phyloP scores from a whole-genome alignment of 2,329 filamentous ascomycete species.

The Fusarium pseudocircinatum region DNA sequence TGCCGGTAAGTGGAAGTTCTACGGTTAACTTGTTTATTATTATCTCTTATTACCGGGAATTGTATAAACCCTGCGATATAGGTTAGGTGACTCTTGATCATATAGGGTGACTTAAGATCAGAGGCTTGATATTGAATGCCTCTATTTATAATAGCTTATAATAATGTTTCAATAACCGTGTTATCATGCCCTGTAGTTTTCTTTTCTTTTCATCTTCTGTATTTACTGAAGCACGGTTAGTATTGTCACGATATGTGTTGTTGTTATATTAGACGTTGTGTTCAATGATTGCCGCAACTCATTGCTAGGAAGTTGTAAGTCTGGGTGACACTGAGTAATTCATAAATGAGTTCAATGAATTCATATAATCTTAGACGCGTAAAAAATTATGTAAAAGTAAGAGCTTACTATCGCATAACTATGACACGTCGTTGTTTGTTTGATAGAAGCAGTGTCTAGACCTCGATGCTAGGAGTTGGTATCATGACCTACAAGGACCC shows the following conservation, averaged over 20 bases:
- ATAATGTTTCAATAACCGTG: not conserved
- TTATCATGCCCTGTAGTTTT: not conserved
- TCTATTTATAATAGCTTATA: not conserved
- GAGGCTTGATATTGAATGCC: not conserved
- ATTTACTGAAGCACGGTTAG: not conserved
- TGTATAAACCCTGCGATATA: not conserved
- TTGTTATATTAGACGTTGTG: not conserved
- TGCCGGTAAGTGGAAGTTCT: not conserved
- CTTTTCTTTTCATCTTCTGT: not conserved
- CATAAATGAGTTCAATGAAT: not conserved
- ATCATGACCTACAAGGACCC: not conserved
- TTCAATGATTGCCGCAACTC: too few relatives aligned
- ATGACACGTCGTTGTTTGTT: too few relatives aligned
- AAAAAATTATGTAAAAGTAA: too few relatives aligned
- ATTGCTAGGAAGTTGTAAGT: too few relatives aligned
- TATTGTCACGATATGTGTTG: too few relatives aligned
- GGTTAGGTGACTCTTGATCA: not conserved
- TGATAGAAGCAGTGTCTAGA: not conserved
- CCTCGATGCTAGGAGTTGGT: not conserved
- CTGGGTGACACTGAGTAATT: too few relatives aligned
- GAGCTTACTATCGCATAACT: not conserved
- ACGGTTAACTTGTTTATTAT: not conserved
- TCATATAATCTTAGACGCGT: too few relatives aligned
- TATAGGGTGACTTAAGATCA: not conserved
- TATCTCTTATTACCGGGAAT: not conserved